These are phyloP conservation scores for Sutorius australiensis DNA, from an alignment of 768 basidiomycete species.

Conservation along the genomic window DNA sequence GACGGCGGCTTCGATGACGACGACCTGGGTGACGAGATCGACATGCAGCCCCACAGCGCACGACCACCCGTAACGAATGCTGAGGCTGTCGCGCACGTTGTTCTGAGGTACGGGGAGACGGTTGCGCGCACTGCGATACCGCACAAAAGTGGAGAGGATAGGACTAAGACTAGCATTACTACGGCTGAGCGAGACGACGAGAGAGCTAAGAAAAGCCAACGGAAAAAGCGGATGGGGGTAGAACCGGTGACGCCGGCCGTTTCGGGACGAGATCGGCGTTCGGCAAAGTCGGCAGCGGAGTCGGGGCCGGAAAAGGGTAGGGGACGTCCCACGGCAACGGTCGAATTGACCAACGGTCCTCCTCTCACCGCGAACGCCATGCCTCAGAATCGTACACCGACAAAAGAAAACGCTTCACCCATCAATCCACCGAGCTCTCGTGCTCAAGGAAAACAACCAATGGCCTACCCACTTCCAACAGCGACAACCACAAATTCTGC, in stretches of 20 bases:
- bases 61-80: constrained; percentile 21
- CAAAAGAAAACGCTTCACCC: constrained; percentile 33
- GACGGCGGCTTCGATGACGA: constrained; percentile 42
- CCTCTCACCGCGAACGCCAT: constrained; percentile 40
- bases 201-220: constrained; percentile 32
- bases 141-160: constrained; percentile 15
- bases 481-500: constrained; percentile 34
- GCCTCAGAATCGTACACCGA: constrained; percentile 39
- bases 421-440: constrained; percentile 67
- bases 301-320: constrained; percentile 32
- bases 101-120: constrained; percentile 40
- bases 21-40: constrained; percentile 31
- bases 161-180: constrained; percentile 30
- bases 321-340: constrained; percentile 30
- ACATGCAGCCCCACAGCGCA: constrained; percentile 25
- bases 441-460: constrained; percentile 89
- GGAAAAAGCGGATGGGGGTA: constrained; percentile 44
- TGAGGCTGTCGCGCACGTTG: constrained; percentile 35
- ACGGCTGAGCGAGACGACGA: constrained; percentile 20
- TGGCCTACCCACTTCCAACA: constrained; percentile 54
- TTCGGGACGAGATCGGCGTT: constrained; percentile 25
- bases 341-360: constrained; percentile 36
- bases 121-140: constrained; percentile 12
- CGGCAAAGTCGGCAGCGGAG: constrained; percentile 32
- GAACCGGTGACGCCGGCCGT: constrained; percentile 25